Base-by-base conservation (phyloP, 1,284 basidiomycete genomes). In the Trichosporon sp. region DNA sequence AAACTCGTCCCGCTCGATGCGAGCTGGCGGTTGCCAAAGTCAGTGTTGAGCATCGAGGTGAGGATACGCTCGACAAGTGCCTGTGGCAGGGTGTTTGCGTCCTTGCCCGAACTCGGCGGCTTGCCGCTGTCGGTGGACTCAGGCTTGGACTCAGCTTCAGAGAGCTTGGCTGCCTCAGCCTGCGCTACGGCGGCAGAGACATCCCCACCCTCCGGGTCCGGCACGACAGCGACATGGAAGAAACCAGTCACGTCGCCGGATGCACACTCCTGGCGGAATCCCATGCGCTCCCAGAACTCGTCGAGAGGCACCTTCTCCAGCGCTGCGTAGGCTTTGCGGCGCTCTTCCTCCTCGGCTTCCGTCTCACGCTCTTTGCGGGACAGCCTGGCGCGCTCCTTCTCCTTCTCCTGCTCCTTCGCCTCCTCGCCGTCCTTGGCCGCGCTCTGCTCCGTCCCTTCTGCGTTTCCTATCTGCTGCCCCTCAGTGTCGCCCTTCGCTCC, bases 221-320 rank as follows among this genome's bases (percentile, higher is more conserved):
- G 36, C n/a, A 29, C 33, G 21, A 46, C 59, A 7, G 46, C 19
- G 3, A 61, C 77, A 16, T 86, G 85, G 77, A 96, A 95, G 81
- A 97, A 97, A 0, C 90, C 93, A 1, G 92, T 95, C 13, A 95
- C 84, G 4, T 90, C 89, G 2, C 83, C 93, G 84, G 68, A 88
- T 52, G 89, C 85, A 74, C 94, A 96, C 78, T 97, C 94, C 74
- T 96, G 94, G 33, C 94, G 85, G 80, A 91, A 95, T 27, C 89
- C 92, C 89, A 97, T 93, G 14, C 92, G 84, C 78, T 94, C 92
- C 91, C 92, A 95, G 79, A 94, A 97, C 74, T 95, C 92, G 58
- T 88, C 88, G 31, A 85, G 74, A 0, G 69, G 60, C 3, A 80
- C 65, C 27, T 64, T 69, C 11, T 69, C 65, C n/a, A 81, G 82